phyloP scores from a whole-genome alignment of 495 filamentous ascomycete genomes.

The Cercophora newfieldiana region DNA sequence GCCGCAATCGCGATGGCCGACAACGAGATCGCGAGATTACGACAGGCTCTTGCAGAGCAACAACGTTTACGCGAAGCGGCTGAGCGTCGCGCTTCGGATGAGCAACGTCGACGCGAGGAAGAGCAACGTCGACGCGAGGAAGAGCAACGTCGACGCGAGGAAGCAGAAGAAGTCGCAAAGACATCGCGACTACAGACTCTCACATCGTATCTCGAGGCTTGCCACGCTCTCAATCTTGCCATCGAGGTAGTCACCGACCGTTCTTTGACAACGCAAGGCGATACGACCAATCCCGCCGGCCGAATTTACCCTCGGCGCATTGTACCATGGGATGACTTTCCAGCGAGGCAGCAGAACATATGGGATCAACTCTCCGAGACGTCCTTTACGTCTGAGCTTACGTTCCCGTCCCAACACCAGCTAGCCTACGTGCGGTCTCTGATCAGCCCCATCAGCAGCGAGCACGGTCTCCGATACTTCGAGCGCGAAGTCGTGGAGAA shows the following conservation, averaged over 20 bases:
- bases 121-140: neutral
- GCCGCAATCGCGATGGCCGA: constrained; percentile 2
- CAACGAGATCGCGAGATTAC: constrained; percentile 10
- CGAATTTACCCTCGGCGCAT: constrained; percentile 36
- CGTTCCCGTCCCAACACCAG: constrained; percentile 35
- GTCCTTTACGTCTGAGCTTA: constrained; percentile 25
- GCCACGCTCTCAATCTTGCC: constrained; percentile 33
- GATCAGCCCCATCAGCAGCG: constrained; percentile 32
- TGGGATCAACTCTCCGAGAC: constrained; percentile 24
- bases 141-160: neutral
- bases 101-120: neutral
- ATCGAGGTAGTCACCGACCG: constrained; percentile 33
- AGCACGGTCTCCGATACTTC: constrained; percentile 33
- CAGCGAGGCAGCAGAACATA: constrained; percentile 25
- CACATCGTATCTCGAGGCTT: constrained; percentile 32
- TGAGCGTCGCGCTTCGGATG: neutral
- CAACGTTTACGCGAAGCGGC: constrained; percentile 3
- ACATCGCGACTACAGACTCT: constrained; percentile 23
- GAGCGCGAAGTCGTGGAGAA: constrained; percentile 32
- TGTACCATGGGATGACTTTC: constrained; percentile 34
- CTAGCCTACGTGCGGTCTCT: constrained; percentile 30
- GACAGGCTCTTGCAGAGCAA: constrained; percentile 10
- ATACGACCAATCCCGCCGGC: constrained; percentile 32
- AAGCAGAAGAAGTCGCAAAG: constrained; percentile 13
- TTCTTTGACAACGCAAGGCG: constrained; percentile 34